Conservation (phyloP, 1,284 basidiomycete genomes). For the Microbotryum silenes-acaulis region DNA sequence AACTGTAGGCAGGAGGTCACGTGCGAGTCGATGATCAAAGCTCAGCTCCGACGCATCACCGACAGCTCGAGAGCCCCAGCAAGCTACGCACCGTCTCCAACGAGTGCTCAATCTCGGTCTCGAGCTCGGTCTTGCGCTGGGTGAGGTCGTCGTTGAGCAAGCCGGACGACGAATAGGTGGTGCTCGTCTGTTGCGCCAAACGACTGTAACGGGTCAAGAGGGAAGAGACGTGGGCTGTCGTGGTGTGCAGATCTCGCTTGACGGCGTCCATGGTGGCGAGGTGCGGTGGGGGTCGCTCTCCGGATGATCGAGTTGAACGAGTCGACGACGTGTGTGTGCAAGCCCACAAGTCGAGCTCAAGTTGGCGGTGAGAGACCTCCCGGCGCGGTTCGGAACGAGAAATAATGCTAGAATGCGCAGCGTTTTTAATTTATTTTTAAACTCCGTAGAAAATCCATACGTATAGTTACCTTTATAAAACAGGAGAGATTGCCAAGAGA, state of each 20-base stretch:
- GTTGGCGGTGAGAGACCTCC: too few species aligned
- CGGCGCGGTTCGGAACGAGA: too few species aligned
- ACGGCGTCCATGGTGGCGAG: constrained; percentile 11
- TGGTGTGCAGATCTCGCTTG: constrained; percentile 22
- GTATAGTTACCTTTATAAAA: too few species aligned
- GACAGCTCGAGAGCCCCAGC: neutral
- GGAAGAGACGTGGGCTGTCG: constrained; percentile 51
- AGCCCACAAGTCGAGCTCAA: too few species aligned
- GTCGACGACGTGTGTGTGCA: too few species aligned
- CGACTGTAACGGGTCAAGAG: constrained; percentile 84
- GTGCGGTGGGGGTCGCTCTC: too few species aligned
- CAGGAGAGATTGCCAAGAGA: too few species aligned
- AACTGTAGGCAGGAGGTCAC: constrained; percentile 4
- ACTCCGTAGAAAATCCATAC: too few species aligned
- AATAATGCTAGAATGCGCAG: too few species aligned
- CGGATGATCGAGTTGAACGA: too few species aligned
- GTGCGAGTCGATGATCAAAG: neutral
- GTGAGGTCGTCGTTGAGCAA: constrained; percentile 51
- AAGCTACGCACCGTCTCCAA: constrained; percentile 64
- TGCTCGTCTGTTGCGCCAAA: constrained; percentile 66
- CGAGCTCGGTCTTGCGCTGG: constrained; percentile 40
- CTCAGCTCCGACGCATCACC: neutral
- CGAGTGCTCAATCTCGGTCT: constrained; percentile 76
- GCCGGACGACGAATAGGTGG: constrained; percentile 37
- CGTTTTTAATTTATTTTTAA: too few species aligned